A percentile compares a stretch with the other conserved stretches of the same genome.
These are phyloP conservation scores for Taphrina betulina DNA, from an alignment of 1,139 yeast genomes.

Conservation along the genomic window DNA sequence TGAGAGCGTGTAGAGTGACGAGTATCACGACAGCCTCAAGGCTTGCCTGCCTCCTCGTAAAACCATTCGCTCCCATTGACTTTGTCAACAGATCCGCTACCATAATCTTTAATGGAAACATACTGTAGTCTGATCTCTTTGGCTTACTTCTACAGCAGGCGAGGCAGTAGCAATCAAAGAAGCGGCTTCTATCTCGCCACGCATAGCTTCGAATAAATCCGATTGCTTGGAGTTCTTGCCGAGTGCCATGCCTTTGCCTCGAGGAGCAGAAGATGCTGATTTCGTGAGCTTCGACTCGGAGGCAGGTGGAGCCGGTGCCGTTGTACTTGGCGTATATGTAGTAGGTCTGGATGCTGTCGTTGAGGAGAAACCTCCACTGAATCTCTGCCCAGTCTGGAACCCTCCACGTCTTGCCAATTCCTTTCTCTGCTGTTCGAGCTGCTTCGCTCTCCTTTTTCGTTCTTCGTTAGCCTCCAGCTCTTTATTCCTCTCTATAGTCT, in stretches of 20 bases:
- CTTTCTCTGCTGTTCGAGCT: constrained; percentile 72
- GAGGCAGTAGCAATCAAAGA: constrained; percentile 43
- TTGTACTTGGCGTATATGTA: constrained; percentile 39
- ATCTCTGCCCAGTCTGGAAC: constrained; percentile 21
- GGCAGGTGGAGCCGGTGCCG: constrained; percentile 39
- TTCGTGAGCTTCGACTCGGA: constrained; percentile 35
- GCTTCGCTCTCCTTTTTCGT: constrained; percentile 92
- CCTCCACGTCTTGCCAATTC: constrained; percentile 63
- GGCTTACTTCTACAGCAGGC: constrained; percentile 38
- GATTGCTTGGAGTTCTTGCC: constrained; percentile 58
- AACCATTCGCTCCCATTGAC: too few relatives aligned
- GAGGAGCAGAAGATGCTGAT: constrained; percentile 46
- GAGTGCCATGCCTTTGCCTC: constrained; percentile 77
- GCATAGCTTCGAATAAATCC: constrained; percentile 49
- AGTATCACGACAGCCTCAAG: too few relatives aligned
- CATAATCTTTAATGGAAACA: too few relatives aligned
- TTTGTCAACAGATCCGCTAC: too few relatives aligned
- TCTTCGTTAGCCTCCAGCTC: constrained; percentile 97
- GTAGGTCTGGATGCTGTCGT: constrained; percentile 34
- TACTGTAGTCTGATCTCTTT: too few relatives aligned
- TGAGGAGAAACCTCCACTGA: constrained; percentile 35
- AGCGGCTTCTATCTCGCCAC: constrained; percentile 45
- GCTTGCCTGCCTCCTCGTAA: too few relatives aligned
- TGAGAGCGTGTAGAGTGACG: too few relatives aligned
- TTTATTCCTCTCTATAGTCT: constrained; percentile 88